Evolutionary conservation across 2,329 filamentous ascomycete genomes (phyloP), one percentile per base, ranked within the genome.

Genomic region (Sporothrix dimorphospora): DNA sequence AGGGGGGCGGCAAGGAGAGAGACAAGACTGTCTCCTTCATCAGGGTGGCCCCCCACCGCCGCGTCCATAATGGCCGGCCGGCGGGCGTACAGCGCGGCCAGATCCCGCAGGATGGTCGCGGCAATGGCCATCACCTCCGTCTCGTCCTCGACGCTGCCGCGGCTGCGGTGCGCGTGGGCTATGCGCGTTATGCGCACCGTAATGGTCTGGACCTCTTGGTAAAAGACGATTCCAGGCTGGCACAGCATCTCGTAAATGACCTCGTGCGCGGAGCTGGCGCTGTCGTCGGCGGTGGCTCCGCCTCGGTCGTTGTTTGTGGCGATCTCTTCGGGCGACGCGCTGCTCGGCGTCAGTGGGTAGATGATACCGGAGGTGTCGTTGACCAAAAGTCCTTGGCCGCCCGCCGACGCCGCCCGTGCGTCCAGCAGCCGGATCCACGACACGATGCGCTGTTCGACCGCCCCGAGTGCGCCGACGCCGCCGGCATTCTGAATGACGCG

Each of bases 81-180:
- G 6, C 55, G 27, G 3, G 40, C 63, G 24, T 67, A 67, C 24
- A 67, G 16, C 2, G 40, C 16, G 11, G 42, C 42, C 21, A 67
- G 24, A 11, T 67, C 63, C 3, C 27, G 21, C 8, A 47, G 63
- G 42, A 67, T 67, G 16, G n/a, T 51, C 45, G 63, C 63, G 14
- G 63, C 63, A 45, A 67, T 67, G 9, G 63, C 63, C 63, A 67
- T 67, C 4, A 67, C 63, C n/a, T 67, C 63, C 21, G 63, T 67
- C 63, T 67, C 63, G 45, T 67, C 63, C 40, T 47, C 40, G 9
- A 67, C 63, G 12, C 40, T 67, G 21, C 63, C 63, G 8, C 63
- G 63, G 42, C 63, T 67, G 63, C 63, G 63, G 27, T 67, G 63
- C 4, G 24, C 40, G 21, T 67, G 63, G 4, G 40, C 63, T 8